Percentiles rank a stretch among this genome's conserved stretches.
These are phyloP conservation scores for Paramarasmius palmivorus DNA, from an alignment of 1,284 basidiomycete genomes.

Conservation along the genomic window DNA sequence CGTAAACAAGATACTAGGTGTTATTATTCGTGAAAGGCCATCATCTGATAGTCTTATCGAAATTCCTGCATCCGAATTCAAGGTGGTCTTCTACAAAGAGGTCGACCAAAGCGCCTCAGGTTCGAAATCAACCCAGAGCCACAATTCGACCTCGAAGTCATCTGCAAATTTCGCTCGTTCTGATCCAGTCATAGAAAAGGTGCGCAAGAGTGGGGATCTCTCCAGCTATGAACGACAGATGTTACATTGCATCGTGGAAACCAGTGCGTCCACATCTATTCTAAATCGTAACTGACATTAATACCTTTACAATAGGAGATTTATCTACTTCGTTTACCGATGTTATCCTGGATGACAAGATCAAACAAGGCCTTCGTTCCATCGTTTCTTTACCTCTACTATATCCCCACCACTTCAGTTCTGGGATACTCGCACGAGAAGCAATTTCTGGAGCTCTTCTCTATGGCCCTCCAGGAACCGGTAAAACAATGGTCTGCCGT, in stretches of 20 bases:
- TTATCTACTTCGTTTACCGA: slow-evolving; percentile 17
- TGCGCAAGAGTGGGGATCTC: slow-evolving; percentile 13
- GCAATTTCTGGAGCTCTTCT: slow-evolving; percentile 17
- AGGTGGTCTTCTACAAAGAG: too few species aligned
- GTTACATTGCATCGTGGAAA: too few species aligned
- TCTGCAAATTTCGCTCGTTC: too few species aligned
- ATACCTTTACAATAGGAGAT: slow-evolving; percentile 1
- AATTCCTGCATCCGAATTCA: too few species aligned
- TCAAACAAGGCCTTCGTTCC: slow-evolving; percentile 17
- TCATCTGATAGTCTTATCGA: too few species aligned
- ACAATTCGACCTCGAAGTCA: too few species aligned
- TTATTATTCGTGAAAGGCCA: too few species aligned
- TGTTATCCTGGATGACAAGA: slow-evolving; percentile 14
- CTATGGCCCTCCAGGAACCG: slow-evolving; percentile 20
- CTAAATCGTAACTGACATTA: too few species aligned
- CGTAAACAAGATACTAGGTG: too few species aligned
- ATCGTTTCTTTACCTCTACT: slow-evolving; percentile 18
- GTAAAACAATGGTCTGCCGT: slow-evolving; percentile 20
- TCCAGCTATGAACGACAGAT: not conserved
- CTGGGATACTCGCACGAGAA: slow-evolving; percentile 18
- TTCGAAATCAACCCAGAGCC: too few species aligned
- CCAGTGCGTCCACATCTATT: too few species aligned
- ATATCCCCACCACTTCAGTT: slow-evolving; percentile 17
- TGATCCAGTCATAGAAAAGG: not conserved
- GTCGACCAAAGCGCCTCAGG: too few species aligned